phyloP scores from a whole-genome alignment of 2,329 filamentous ascomycete genomes.

The Leptographium lundbergii region DNA sequence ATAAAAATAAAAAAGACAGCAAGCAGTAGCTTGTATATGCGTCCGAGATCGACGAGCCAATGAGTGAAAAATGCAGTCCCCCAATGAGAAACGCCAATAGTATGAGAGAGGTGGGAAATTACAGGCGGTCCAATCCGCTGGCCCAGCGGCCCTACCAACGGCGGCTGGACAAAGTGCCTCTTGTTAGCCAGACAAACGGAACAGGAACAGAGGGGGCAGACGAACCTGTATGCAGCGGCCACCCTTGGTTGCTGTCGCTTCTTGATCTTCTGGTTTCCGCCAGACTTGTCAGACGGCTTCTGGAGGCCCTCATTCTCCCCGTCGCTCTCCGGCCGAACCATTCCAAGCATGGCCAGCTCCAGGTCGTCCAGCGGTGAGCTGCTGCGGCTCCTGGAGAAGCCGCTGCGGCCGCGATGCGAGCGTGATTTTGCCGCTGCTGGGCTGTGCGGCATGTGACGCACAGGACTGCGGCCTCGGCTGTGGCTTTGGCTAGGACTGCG shows the following conservation, averaged over 20 bases:
- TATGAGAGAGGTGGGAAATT: neutral
- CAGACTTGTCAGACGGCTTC: neutral
- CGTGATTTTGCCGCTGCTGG: neutral
- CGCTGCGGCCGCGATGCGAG: neutral
- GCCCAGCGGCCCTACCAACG: neutral
- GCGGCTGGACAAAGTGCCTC: neutral
- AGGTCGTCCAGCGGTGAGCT: slow-evolving; percentile 14
- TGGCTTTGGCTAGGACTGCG: neutral
- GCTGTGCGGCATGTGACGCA: neutral
- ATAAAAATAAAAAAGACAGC: neutral
- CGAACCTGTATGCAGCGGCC: slow-evolving; percentile 7
- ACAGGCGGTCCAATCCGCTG: neutral
- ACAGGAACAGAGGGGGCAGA: neutral
- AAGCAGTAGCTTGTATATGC: no score
- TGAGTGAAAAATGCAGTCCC: neutral
- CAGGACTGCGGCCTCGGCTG: neutral
- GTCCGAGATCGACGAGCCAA: no score
- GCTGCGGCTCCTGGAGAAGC: slow-evolving; percentile 7
- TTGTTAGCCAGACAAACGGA: neutral
- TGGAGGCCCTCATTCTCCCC: neutral
- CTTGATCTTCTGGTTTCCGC: neutral
- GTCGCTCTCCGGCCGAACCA: slow-evolving; percentile 12
- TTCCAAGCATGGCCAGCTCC: slow-evolving; percentile 15
- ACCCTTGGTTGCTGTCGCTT: slow-evolving; percentile 7
- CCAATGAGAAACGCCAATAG: neutral